These are phyloP conservation scores for Aspergillus niger DNA, from an alignment of 2,329 filamentous ascomycete species.

Conservation along the genomic window DNA sequence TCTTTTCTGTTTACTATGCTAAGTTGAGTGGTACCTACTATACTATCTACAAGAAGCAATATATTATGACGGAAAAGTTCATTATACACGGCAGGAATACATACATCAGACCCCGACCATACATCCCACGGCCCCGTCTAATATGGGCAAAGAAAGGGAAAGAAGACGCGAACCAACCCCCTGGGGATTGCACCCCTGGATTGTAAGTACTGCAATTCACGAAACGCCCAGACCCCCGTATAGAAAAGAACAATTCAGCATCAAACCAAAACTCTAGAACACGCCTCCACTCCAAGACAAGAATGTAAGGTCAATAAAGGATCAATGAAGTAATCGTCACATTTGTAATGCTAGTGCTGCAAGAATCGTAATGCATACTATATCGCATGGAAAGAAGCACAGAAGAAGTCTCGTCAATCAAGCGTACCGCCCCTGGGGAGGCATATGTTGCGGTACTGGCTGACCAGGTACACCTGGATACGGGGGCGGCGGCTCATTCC, in stretches of 20 bases:
- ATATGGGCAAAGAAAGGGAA: not conserved
- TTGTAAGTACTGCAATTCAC: no score
- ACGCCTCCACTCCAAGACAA: not conserved
- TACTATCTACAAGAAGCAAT: no score
- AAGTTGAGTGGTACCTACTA: no score
- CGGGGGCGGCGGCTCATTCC: constrained; percentile 21
- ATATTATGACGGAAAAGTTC: not conserved
- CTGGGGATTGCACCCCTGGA: no score
- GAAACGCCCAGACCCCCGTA: no score
- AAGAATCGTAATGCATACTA: constrained; percentile 10
- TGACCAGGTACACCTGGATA: constrained; percentile 19
- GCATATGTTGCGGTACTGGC: constrained; percentile 1
- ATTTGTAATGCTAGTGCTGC: not conserved
- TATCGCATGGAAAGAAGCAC: not conserved
- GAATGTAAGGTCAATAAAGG: no score
- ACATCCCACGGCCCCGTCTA: not conserved
- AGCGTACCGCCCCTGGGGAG: constrained; percentile 26
- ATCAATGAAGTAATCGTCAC: not conserved
- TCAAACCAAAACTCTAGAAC: not conserved
- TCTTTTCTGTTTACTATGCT: no score
- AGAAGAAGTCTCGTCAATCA: constrained; percentile 20
- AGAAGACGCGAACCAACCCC: not conserved
- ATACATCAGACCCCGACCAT: not conserved
- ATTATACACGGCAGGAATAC: not conserved
- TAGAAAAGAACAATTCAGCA: not conserved